Evolutionary conservation across 441 rosid species (phyloP).

Genomic region (Eutrema salsugineum): DNA sequence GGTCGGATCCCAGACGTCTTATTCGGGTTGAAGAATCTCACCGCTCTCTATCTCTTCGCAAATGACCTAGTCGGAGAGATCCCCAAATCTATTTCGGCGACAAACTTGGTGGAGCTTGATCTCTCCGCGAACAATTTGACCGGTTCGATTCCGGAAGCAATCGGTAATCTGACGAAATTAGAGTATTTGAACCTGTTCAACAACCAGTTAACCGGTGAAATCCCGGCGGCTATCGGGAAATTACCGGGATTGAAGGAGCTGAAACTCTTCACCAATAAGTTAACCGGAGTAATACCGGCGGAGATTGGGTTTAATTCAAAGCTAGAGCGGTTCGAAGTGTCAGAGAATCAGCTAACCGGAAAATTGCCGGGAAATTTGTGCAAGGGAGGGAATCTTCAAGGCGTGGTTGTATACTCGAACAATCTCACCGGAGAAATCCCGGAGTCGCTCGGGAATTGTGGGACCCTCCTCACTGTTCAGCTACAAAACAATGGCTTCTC

Average conservation of each 20-base stretch:
- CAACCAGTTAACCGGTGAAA: conserved; percentile 58
- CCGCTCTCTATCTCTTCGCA: conserved; percentile 34
- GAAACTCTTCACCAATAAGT: conserved; percentile 45
- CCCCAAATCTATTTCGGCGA: conserved; percentile 39
- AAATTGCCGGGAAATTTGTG: conserved; percentile 67
- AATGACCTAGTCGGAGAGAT: conserved; percentile 59
- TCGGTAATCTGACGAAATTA: conserved; percentile 57
- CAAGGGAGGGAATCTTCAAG: conserved; percentile 48
- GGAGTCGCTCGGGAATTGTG: conserved; percentile 60
- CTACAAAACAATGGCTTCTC: conserved; percentile 64
- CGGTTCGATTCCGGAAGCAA: conserved; percentile 59
- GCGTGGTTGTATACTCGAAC: conserved; percentile 60
- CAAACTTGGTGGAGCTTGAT: conserved; percentile 47
- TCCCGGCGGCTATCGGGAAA: conserved; percentile 51
- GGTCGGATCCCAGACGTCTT: conserved; percentile 51
- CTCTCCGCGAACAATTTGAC: conserved; percentile 49
- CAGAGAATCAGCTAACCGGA: conserved; percentile 62
- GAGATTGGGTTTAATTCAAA: conserved; percentile 61
- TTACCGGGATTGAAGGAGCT: conserved; percentile 41
- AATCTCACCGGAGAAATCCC: conserved; percentile 68
- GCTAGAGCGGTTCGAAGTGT: conserved; percentile 58
- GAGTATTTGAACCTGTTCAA: conserved; percentile 31
- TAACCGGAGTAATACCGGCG: conserved; percentile 66
- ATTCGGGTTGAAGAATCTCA: conserved; percentile 54
- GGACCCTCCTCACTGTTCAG: conserved; percentile 48